phyloP scores from a whole-genome alignment of 345 rosid species.

The Geranium rotundifolium region DNA sequence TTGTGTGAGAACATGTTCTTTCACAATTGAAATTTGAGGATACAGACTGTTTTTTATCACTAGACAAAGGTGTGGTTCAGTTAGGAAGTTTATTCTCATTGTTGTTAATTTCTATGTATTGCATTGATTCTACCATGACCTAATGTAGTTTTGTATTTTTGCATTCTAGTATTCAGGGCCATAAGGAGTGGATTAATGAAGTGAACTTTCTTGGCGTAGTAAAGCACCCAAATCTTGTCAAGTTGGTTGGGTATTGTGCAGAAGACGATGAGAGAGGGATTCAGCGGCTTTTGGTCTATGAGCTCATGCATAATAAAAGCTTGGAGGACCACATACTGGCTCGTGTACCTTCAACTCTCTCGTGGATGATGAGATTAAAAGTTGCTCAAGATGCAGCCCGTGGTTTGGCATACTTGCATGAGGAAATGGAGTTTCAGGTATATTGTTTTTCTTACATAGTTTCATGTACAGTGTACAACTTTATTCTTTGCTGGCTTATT shows the following conservation, averaged over 20 bases:
- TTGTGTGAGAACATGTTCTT: background rate
- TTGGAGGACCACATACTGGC: slow-evolving; percentile 75
- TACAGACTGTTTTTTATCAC: too few species aligned
- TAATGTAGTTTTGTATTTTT: slow-evolving; percentile 24
- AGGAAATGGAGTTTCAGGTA: slow-evolving; percentile 96
- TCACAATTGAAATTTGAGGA: too few species aligned
- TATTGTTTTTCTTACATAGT: background rate
- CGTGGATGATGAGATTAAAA: slow-evolving; percentile 66
- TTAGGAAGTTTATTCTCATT: too few species aligned
- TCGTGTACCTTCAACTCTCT: slow-evolving; percentile 33
- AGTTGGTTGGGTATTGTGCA: slow-evolving; percentile 80
- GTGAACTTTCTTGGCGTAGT: slow-evolving; percentile 86
- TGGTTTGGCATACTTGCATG: slow-evolving; percentile 89
- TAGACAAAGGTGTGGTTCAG: too few species aligned
- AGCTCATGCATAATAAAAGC: slow-evolving; percentile 84
- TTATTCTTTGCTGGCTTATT: too few species aligned
- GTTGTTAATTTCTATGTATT: too few species aligned
- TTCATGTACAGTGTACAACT: too few species aligned
- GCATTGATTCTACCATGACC: slow-evolving; percentile 4
- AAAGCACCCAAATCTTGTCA: slow-evolving; percentile 89
- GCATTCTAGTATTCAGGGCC: slow-evolving; percentile 84
- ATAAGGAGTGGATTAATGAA: slow-evolving; percentile 96
- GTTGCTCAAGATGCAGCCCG: slow-evolving; percentile 89
- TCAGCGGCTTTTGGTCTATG: slow-evolving; percentile 76
- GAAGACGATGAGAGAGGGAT: slow-evolving; percentile 95